Evolutionary conservation across 257 asterid genomes (phyloP).

Genomic region (Fraxinus americana): DNA sequence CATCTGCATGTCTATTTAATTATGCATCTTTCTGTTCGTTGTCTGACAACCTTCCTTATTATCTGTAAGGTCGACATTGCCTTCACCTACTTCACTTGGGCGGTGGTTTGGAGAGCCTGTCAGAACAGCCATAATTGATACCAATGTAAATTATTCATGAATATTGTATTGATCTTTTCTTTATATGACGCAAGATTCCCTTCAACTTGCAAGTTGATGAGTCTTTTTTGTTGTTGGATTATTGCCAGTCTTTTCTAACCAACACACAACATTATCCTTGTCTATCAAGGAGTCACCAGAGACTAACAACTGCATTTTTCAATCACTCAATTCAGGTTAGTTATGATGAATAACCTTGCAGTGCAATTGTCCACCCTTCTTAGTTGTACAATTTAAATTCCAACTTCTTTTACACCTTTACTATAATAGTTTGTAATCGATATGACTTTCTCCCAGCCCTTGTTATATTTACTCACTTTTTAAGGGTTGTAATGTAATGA

Average conservation of each 20-base stretch:
- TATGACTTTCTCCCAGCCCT: neutral
- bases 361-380: constrained; percentile 12
- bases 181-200: constrained; percentile 3
- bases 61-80: constrained; percentile 66
- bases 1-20: too few species aligned
- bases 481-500: neutral
- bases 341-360: constrained; percentile 1
- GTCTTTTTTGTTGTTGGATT: constrained; percentile 16
- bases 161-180: constrained; percentile 15
- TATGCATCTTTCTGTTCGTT: neutral
- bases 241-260: constrained; percentile 79
- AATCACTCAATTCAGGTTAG: constrained; percentile 87
- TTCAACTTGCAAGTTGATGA: constrained; percentile 1
- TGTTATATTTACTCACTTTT: neutral
- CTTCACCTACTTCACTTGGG: constrained; percentile 73
- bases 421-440: neutral
- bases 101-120: constrained; percentile 98
- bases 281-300: constrained; percentile 88
- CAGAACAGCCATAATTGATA: constrained; percentile 75
- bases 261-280: constrained; percentile 86
- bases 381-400: neutral
- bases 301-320: constrained; percentile 60
- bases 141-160: constrained; percentile 50
- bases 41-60: constrained; percentile 22
- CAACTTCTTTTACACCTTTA: constrained; percentile 3